Conservation (phyloP, 2,329 filamentous ascomycete species). For the Helotiales sp. region DNA sequence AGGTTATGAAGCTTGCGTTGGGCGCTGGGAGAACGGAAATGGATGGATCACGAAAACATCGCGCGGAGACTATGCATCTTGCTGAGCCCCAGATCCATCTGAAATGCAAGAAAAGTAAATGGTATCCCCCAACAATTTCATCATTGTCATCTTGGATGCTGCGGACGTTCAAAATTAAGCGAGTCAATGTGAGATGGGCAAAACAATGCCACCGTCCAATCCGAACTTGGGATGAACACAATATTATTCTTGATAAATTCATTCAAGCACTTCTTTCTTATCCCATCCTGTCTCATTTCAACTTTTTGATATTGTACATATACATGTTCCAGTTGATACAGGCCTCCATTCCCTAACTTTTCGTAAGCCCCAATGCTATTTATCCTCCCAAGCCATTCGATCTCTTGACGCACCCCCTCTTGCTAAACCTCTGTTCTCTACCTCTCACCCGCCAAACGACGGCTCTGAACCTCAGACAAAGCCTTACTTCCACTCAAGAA, state of each 20-base stretch:
- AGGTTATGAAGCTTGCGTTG: neutral
- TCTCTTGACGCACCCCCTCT: neutral
- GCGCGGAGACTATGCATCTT: neutral
- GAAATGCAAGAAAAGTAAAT: neutral
- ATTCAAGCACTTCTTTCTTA: neutral
- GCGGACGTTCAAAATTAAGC: neutral
- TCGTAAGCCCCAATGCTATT: conserved; percentile 16
- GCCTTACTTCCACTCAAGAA: conserved; percentile 90
- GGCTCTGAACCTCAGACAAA: conserved; percentile 88
- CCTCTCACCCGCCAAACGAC: conserved; percentile 69
- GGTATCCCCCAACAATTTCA: neutral
- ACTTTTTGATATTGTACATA: conserved; percentile 29
- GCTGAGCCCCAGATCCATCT: neutral
- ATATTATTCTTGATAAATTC: neutral
- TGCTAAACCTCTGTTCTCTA: conserved; percentile 23
- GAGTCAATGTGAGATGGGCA: neutral
- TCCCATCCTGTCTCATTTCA: neutral
- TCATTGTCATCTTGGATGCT: neutral
- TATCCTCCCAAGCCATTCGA: conserved; percentile 5
- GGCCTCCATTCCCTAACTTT: conserved; percentile 28
- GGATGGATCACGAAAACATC: neutral
- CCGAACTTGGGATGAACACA: neutral
- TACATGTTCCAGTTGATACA: conserved; percentile 25
- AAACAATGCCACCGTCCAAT: neutral
- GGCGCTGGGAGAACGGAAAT: neutral